Conservation (phyloP, 768 basidiomycete species). For the Kockovaella imperatae region DNA sequence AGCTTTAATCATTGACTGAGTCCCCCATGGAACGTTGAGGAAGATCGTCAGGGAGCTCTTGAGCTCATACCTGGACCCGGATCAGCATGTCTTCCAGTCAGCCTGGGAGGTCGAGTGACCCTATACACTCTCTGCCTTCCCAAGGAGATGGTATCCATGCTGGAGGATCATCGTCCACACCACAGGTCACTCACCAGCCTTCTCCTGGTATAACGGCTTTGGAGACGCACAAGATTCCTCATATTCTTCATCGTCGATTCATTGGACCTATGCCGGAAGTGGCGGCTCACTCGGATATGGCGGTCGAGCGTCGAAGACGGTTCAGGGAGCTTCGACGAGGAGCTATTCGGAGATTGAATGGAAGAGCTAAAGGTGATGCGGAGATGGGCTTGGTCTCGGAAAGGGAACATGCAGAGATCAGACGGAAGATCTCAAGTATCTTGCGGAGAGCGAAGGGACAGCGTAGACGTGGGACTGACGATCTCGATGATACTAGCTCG, state of each 20-base stretch:
- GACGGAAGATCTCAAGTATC: no score
- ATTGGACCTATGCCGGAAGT: slow-evolving; percentile 36
- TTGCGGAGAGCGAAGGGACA: slow-evolving; percentile 3
- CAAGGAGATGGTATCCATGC: no score
- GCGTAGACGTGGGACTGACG: slow-evolving; percentile 12
- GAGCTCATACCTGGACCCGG: no score
- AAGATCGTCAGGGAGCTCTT: no score
- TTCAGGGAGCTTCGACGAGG: slow-evolving; percentile 12
- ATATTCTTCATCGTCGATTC: slow-evolving; percentile 31
- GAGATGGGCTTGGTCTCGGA: neutral
- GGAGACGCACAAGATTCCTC: slow-evolving; percentile 15
- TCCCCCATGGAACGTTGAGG: no score
- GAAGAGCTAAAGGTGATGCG: neutral
- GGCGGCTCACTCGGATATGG: slow-evolving; percentile 26
- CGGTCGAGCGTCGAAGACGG: slow-evolving; percentile 11
- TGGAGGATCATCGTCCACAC: no score
- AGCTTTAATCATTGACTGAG: no score
- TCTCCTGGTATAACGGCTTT: slow-evolving; percentile 15
- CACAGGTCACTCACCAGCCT: slow-evolving; percentile 15
- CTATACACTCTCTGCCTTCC: no score
- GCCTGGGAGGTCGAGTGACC: no score
- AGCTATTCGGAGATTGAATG: slow-evolving; percentile 2
- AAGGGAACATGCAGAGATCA: no score
- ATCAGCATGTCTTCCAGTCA: no score
- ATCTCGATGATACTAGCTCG: slow-evolving; percentile 5